Base-by-base conservation (phyloP, 78 protist species). In the Dictyostelium firmibasis region DNA sequence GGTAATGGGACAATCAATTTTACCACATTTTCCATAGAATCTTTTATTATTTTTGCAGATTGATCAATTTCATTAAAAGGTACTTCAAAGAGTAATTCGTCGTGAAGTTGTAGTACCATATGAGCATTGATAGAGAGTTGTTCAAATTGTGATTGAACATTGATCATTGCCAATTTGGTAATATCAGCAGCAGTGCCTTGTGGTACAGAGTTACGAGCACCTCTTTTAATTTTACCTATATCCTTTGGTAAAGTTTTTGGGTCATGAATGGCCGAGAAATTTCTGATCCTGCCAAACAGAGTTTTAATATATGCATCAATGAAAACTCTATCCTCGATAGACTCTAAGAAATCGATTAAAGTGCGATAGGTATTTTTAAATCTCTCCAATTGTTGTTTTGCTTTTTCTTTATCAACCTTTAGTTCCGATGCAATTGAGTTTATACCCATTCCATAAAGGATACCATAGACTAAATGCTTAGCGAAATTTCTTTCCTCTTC, bases 151-250 rank as follows among this genome's bases (percentile, higher is more conserved):
- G 62, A 13, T 25, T 93, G 86, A 57, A 89, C 35, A 27, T 53
- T 16, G 10, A 96, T 47, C 97, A 96, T 96, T 41, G 95, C 97
- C 27, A 44, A 27, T 85, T 96, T 96, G 27, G 86, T 53, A 1
- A 96, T 81, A 83, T 96, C 97, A 0, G 97, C 97, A 10, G 96
- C 97, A n/a, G 97, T 94, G 5, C 97, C 97, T 67, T 96, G 97
- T 25, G 96, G 93, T 2, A 96, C 50, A 1, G 97, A 50, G 25
- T 95, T 95, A 14, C 85, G 36, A 13, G 96, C 96, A 64, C 84
- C 91, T 53, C 96, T 67, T 74, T 85, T 86, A 33, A 94, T 89
- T 29, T 78, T 85, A 33, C 50, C 78, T 0, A 57, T 18, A 8
- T 60, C 87, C 2, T 64, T 72, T 10, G 20, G 29, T n/a, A 35